phyloP scores from a whole-genome alignment of 352 stramenopile species.

The Phytophthora pinifolia region DNA sequence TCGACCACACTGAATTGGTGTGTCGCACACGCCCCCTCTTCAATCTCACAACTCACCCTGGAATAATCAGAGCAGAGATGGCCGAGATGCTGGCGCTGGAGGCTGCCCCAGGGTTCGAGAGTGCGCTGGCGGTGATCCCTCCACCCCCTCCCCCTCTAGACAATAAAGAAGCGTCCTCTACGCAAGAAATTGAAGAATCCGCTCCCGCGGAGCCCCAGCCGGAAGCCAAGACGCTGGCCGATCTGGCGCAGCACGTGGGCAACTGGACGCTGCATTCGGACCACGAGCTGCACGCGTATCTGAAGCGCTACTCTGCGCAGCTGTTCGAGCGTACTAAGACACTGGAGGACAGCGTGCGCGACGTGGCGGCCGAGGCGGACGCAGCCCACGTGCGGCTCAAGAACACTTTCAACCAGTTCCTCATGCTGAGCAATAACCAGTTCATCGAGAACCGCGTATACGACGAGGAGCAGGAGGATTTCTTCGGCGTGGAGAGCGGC shows the following conservation, averaged over 20 bases:
- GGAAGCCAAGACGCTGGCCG: constrained; percentile 43
- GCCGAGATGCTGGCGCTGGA: constrained; percentile 36
- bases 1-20: not conserved
- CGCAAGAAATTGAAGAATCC: not conserved
- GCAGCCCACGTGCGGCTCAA: constrained; percentile 69
- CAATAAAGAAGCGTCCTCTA: not conserved
- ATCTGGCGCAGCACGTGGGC: constrained; percentile 42
- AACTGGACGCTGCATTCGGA: constrained; percentile 81
- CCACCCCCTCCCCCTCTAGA: constrained; percentile 19
- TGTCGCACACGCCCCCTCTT: constrained; percentile 3
- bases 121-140: constrained; percentile 22
- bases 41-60: constrained; percentile 14
- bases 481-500: constrained; percentile 37
- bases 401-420: constrained; percentile 89
- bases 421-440: constrained; percentile 87
- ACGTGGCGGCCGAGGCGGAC: constrained; percentile 68
- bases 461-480: constrained; percentile 84
- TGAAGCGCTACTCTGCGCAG: constrained; percentile 47
- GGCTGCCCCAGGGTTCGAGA: constrained; percentile 16
- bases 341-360: constrained; percentile 69
- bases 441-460: constrained; percentile 91
- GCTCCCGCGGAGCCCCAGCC: constrained; percentile 1
- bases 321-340: constrained; percentile 74
- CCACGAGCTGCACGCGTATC: constrained; percentile 37
- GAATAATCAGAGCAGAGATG: constrained; percentile 33